Evolutionary conservation across 805 yeast genomes (phyloP), one percentile per base, ranked within the genome.

Genomic region (Wickerhamiella siamensis): DNA sequence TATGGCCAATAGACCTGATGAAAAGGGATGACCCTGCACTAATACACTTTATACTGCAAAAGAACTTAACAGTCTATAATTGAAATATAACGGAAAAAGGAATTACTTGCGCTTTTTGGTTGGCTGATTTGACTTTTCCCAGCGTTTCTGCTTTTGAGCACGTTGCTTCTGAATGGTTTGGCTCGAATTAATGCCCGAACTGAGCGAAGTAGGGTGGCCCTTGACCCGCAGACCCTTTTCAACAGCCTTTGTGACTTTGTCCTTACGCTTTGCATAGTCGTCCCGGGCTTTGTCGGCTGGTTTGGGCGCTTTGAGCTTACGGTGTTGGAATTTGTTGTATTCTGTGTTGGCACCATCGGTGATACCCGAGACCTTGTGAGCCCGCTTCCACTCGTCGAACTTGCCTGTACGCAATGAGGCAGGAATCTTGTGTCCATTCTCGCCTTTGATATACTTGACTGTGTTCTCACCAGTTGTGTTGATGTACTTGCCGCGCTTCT

Each of bases 401-500:
- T 83, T 76, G 36, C 99, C 99, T 2, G 94, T 77, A 56, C 83
- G 72, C 64, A 77, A 84, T 12, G 91, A 71, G 1, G 98, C 97
- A 5, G 97, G 95, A 38, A 91, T 75, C 57, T 74, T 75, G 53
- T 80, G 86, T 5, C 99, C 99, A 60, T 83, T 79, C 60, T 91
- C 99, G 47, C 97, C 94, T 49, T 84, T 79, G 54, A 91, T 91
- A 62, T 70, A 88, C 63, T 83, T 87, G 24, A 49, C 47, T 15
- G 51, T 52, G 62, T 79, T 74, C 55, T 83, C 94, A 10, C 51
- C 56, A 48, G 91, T 83, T 53, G 73, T 77, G 16, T 83, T 69
- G 56, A 87, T 72, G 61, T 83, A 88, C 50, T 84, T 84, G 55
- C 93, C 91, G 61, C 82, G 79, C 72, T 84, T 83, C 61, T 74